phyloP scores from a whole-genome alignment of 345 rosid genomes.

The Linum trigynum region DNA sequence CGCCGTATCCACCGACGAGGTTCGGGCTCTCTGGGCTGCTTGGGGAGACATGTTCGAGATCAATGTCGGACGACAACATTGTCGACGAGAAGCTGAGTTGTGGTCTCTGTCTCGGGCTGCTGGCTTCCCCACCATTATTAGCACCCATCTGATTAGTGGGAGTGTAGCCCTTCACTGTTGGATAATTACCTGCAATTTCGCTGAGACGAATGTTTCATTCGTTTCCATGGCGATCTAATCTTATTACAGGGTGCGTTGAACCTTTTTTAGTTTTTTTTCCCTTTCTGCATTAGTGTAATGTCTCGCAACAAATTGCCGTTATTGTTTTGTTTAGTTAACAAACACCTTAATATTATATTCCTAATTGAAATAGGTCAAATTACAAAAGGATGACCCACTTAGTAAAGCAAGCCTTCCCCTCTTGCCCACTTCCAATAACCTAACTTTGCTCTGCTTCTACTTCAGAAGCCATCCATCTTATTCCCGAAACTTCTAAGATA shows the following conservation, averaged over 20 bases:
- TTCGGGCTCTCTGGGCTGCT: slow-evolving; percentile 26
- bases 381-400: neutral
- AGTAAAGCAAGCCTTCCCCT: neutral
- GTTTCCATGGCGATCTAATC: no score
- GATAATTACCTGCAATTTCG: slow-evolving; percentile 43
- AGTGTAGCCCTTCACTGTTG: slow-evolving; percentile 37
- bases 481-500: neutral
- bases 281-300: no score
- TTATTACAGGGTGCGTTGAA: no score
- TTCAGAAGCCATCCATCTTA: no score
- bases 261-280: no score
- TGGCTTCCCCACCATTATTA: slow-evolving; percentile 26
- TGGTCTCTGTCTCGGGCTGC: slow-evolving; percentile 45
- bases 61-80: slow-evolving; percentile 56
- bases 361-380: neutral
- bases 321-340: neutral
- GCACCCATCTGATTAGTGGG: slow-evolving; percentile 22
- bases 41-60: slow-evolving; percentile 24
- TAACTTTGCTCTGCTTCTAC: no score
- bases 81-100: slow-evolving; percentile 57
- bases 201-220: slow-evolving; percentile 17
- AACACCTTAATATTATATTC: neutral
- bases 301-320: no score
- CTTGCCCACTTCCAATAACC: neutral
- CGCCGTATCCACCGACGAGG: slow-evolving; percentile 16